These are phyloP conservation scores for Epicoccum sorghinum DNA, from an alignment of 2,329 filamentous ascomycete genomes.

Conservation along the genomic window DNA sequence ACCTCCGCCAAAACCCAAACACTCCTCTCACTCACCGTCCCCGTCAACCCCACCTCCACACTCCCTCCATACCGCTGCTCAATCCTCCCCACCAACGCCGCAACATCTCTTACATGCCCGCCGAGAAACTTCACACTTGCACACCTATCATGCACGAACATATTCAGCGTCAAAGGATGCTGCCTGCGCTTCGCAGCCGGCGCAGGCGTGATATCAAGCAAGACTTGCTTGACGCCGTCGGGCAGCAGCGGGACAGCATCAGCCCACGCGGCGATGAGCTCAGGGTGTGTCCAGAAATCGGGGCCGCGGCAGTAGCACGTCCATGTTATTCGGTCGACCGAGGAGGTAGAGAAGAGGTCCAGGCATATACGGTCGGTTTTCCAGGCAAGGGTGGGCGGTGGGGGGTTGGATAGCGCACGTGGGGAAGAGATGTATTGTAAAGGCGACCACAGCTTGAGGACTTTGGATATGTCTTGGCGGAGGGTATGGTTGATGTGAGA, in stretches of 20 bases:
- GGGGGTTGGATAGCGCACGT: not conserved
- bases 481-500: slow-evolving; percentile 1
- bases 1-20: not conserved
- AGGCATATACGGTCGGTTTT: slow-evolving; percentile 2
- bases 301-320: not conserved
- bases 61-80: not conserved
- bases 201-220: slow-evolving; percentile 6
- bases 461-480: not conserved
- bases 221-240: not conserved
- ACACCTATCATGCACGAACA: not conserved
- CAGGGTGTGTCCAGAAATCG: not conserved
- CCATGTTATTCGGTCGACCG: not conserved
- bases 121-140: not conserved
- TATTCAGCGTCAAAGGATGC: not conserved
- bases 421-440: not conserved
- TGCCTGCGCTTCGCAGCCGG: not conserved
- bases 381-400: not conserved
- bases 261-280: not conserved
- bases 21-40: slow-evolving; percentile 2
- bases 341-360: slow-evolving; percentile 1
- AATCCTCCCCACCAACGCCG: not conserved
- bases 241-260: not conserved
- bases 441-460: not conserved
- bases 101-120: not conserved
- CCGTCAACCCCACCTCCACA: not conserved